phyloP scores from a whole-genome alignment of 2,329 filamentous ascomycete genomes.

The Alternaria postmessia region DNA sequence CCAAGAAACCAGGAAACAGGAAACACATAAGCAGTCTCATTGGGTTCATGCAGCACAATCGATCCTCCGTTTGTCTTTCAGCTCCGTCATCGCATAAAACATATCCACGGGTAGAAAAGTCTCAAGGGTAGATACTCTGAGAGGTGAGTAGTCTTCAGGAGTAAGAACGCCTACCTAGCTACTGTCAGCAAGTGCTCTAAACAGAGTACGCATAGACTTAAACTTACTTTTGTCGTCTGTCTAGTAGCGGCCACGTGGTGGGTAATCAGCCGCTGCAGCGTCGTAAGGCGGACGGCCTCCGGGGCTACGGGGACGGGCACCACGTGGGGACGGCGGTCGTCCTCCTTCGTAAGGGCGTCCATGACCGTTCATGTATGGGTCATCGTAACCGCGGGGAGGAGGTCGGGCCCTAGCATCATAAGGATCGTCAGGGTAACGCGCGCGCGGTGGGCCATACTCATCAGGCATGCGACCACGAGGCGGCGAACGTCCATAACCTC shows the following conservation, averaged over 20 bases:
- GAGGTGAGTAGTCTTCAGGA: background rate
- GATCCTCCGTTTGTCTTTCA: conserved; percentile 8
- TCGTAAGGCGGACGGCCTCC: conserved; percentile 68
- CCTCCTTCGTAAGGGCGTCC: conserved; percentile 62
- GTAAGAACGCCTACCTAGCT: conserved; percentile 6
- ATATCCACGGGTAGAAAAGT: conserved; percentile 7
- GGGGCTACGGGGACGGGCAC: conserved; percentile 55
- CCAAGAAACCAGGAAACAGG: conserved; percentile 5
- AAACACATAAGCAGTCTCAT: conserved; percentile 14
- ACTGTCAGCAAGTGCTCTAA: conserved; percentile 5
- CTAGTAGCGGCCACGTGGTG: conserved; percentile 48
- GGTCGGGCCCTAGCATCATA: conserved; percentile 67
- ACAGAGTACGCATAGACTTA: background rate
- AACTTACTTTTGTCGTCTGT: conserved; percentile 17
- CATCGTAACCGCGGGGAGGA: conserved; percentile 63
- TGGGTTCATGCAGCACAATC: conserved; percentile 11
- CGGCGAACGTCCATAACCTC: conserved; percentile 63
- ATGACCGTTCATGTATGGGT: conserved; percentile 68
- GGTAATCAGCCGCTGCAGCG: conserved; percentile 55
- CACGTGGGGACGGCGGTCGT: conserved; percentile 55
- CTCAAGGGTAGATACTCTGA: conserved; percentile 2
- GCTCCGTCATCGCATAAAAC: conserved; percentile 15
- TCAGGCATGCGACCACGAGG: conserved; percentile 79
- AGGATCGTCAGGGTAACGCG: conserved; percentile 75
- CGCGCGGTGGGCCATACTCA: conserved; percentile 72